phyloP scores from a whole-genome alignment of 352 stramenopile species.

The Paralagenidium karlingii region DNA sequence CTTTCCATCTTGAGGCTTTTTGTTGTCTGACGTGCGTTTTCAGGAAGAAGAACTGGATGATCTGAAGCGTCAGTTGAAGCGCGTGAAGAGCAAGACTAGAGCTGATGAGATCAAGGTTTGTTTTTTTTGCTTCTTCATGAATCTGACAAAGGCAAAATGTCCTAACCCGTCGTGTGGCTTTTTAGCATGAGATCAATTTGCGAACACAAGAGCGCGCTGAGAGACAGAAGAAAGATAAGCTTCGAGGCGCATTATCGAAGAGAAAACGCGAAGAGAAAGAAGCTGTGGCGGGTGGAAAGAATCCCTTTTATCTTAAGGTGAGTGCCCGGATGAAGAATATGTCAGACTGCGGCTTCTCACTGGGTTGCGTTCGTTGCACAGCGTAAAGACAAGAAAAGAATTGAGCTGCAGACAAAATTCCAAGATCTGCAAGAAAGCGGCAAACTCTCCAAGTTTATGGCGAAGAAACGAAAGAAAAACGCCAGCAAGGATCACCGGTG shows the following conservation, averaged over 20 bases:
- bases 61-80: constrained; percentile 69
- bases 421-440: constrained; percentile 80
- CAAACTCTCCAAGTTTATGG: constrained; percentile 88
- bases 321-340: no score
- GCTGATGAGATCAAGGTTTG: constrained; percentile 74
- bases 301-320: constrained; percentile 85
- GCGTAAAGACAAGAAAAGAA: constrained; percentile 85
- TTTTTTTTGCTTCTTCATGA: neutral
- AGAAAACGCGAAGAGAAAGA: constrained; percentile 79
- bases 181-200: constrained; percentile 52
- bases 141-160: neutral
- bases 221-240: constrained; percentile 68
- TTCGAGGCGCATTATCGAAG: constrained; percentile 53
- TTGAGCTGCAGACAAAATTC: constrained; percentile 86
- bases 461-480: constrained; percentile 90
- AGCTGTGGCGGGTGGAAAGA: constrained; percentile 83
- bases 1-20: neutral
- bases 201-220: constrained; percentile 52
- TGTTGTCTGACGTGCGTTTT: neutral
- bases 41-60: constrained; percentile 71
- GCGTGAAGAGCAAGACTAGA: constrained; percentile 42
- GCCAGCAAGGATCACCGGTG: constrained; percentile 88
- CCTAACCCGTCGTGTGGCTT: neutral
- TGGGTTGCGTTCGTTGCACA: constrained; percentile 8
- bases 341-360: neutral